Evolutionary conservation across 306 rosid genomes (phyloP).

Genomic region (Vachellia pachyceras): DNA sequence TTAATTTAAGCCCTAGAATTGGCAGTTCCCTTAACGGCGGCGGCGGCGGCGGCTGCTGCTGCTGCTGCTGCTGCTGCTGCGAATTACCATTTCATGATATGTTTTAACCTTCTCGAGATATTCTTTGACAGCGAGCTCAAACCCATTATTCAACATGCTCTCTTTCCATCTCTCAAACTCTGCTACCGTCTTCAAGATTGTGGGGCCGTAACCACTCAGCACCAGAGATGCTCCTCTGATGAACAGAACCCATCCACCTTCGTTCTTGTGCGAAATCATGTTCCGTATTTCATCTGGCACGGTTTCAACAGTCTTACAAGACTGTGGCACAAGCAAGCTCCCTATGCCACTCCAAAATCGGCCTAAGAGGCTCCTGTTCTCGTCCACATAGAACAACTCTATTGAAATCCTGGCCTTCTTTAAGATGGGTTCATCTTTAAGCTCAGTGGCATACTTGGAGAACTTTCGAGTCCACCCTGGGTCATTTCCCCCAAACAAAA

Average conservation of each 20-base stretch:
- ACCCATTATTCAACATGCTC: conserved; percentile 9
- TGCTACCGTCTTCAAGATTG: conserved; percentile 13
- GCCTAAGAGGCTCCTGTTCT: not conserved
- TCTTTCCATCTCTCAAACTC: conserved; percentile 22
- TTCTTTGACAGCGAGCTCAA: conserved; percentile 8
- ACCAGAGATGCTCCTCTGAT: conserved; percentile 7
- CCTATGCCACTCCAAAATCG: conserved; percentile 7
- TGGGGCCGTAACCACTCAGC: conserved; percentile 10
- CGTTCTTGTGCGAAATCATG: not conserved
- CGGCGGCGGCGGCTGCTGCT: too few species aligned
- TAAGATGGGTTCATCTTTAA: not conserved
- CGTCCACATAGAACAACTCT: conserved; percentile 18
- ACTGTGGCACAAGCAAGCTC: not conserved
- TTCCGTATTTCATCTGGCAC: conserved; percentile 10
- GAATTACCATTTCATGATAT: conserved; percentile 8
- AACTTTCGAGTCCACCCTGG: not conserved
- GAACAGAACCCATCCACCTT: conserved; percentile 16
- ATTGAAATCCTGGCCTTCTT: not conserved
- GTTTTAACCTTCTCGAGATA: conserved; percentile 15
- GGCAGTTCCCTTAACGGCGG: not conserved
- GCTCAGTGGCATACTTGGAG: conserved; percentile 6
- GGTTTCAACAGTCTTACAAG: not conserved
- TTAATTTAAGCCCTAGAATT: not conserved
- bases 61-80: not conserved
- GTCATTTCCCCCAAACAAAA: conserved; percentile 57